Evolutionary conservation across 2,329 filamentous ascomycete species (phyloP).

Genomic region (Fusarium abutilonis): DNA sequence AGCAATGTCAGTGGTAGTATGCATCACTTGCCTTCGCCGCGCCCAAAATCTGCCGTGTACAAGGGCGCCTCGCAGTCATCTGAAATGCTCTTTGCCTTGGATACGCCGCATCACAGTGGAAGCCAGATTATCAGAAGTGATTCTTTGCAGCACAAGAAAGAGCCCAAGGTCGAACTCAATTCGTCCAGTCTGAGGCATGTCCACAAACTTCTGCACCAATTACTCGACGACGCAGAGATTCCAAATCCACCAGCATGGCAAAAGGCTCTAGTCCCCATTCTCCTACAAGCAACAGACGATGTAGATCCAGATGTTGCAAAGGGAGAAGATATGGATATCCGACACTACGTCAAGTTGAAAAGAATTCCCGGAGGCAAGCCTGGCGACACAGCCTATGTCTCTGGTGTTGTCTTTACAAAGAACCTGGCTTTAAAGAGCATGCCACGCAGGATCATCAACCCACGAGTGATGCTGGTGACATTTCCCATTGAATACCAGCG

Average conservation of each 20-base stretch:
- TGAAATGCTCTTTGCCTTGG: constrained; percentile 61
- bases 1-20: constrained; percentile 80
- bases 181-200: constrained; percentile 89
- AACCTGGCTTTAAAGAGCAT: constrained; percentile 97
- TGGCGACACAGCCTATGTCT: constrained; percentile 94
- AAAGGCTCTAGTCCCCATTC: constrained; percentile 86
- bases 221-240: constrained; percentile 80
- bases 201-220: constrained; percentile 81
- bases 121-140: constrained; percentile 76
- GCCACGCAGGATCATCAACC: constrained; percentile 84
- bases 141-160: constrained; percentile 79
- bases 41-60: constrained; percentile 67
- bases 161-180: constrained; percentile 85
- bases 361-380: constrained; percentile 92
- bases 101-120: constrained; percentile 56
- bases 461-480: constrained; percentile 89
- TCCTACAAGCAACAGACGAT: constrained; percentile 91
- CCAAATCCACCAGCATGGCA: constrained; percentile 83
- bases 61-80: constrained; percentile 65
- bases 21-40: constrained; percentile 77
- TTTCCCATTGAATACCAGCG: constrained; percentile 97
- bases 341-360: constrained; percentile 97
- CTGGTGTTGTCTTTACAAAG: constrained; percentile 96
- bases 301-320: constrained; percentile 91
- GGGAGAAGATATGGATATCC: constrained; percentile 95